Evolutionary conservation across 2,329 filamentous ascomycete species (phyloP).

Genomic region (Neopestalotiopsis rosae): DNA sequence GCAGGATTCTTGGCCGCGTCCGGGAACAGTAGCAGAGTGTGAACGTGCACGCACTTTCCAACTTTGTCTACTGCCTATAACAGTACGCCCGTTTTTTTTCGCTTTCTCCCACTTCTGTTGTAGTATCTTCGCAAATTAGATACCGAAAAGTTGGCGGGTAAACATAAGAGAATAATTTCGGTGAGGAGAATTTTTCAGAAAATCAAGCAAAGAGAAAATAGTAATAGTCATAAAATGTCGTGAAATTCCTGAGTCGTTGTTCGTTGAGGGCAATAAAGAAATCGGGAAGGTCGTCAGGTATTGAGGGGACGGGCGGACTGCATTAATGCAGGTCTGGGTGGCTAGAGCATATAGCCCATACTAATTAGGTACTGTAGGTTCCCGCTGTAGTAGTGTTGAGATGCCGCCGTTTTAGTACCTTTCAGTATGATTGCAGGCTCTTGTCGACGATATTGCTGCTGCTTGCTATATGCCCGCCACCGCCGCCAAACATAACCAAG

Average conservation of each 20-base stretch:
- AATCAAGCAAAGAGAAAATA: neutral
- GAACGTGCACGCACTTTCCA: neutral
- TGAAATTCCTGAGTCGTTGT: neutral
- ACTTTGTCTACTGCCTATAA: neutral
- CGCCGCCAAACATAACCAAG: slow-evolving; percentile 28
- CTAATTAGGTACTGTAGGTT: neutral
- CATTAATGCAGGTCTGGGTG: slow-evolving; percentile 3
- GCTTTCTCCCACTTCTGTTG: neutral
- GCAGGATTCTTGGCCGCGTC: neutral
- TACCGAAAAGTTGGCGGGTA: neutral
- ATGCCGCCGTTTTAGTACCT: slow-evolving; percentile 24
- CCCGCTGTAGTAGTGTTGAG: slow-evolving; percentile 19
- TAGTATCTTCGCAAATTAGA: neutral
- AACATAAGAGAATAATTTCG: neutral
- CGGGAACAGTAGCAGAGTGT: neutral
- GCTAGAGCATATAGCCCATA: slow-evolving; percentile 3
- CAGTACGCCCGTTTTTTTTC: neutral
- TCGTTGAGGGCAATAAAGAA: neutral
- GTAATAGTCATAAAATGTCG: slow-evolving; percentile 1
- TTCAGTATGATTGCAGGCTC: slow-evolving; percentile 28
- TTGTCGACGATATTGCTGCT: neutral
- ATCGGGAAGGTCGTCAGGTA: slow-evolving; percentile 4
- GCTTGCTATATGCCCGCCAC: slow-evolving; percentile 13
- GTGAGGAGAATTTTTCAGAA: neutral
- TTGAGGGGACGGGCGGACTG: slow-evolving; percentile 4